Evolutionary conservation across 371 early-diverging fungal species (phyloP).

Genomic region (Lichtheimia ornata): DNA sequence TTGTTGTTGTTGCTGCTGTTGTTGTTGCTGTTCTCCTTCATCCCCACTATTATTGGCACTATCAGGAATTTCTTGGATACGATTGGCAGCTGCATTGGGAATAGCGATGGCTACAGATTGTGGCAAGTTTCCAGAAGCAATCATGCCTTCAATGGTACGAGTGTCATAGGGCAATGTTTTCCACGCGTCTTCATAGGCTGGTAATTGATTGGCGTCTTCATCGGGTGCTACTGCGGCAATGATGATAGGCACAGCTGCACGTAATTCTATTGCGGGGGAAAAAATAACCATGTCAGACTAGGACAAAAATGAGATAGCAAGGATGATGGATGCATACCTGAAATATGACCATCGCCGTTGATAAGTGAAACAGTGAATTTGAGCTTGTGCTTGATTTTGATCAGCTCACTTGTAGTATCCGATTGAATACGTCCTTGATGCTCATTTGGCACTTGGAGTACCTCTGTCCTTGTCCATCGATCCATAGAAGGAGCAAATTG

Average conservation of each 20-base stretch:
- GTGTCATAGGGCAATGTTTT: conserved; percentile 45
- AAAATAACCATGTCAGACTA: not conserved
- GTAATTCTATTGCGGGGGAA: conserved; percentile 27
- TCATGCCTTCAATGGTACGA: conserved; percentile 25
- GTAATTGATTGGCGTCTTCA: conserved; percentile 41
- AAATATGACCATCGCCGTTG: conserved; percentile 53
- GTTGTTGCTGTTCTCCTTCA: conserved; percentile 66
- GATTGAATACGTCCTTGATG: conserved; percentile 21
- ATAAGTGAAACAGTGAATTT: conserved; percentile 43
- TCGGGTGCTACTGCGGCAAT: conserved; percentile 38
- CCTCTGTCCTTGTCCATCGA: conserved; percentile 32
- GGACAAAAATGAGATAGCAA: not conserved
- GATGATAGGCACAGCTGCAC: conserved; percentile 45
- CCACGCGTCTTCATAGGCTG: conserved; percentile 56
- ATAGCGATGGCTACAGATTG: conserved; percentile 64
- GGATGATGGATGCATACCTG: conserved; percentile 25
- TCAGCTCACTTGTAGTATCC: conserved; percentile 34
- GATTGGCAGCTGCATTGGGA: conserved; percentile 80
- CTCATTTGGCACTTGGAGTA: conserved; percentile 23
- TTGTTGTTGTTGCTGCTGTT: conserved; percentile 42
- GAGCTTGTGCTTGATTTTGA: conserved; percentile 46
- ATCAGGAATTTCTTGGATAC: conserved; percentile 63
- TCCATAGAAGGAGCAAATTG: conserved; percentile 19
- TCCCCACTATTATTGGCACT: conserved; percentile 6
- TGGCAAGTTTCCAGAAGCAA: conserved; percentile 37